These are phyloP conservation scores for Mycena floridula DNA, from an alignment of 768 basidiomycete species.

Conservation along the genomic window DNA sequence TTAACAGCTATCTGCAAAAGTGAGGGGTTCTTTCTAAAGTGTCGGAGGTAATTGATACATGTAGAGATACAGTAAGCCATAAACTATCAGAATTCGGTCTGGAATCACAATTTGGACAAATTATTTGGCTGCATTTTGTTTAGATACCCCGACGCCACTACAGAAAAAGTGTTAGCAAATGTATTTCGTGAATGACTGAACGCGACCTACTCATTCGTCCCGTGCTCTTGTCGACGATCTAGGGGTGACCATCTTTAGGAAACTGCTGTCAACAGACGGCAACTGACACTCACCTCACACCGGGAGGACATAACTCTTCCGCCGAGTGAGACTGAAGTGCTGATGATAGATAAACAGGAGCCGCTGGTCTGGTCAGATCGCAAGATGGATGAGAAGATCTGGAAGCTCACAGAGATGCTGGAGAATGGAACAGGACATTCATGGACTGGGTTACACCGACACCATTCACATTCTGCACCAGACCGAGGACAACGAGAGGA, in stretches of 20 bases:
- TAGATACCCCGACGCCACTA: conserved; percentile 63
- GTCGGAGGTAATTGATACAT: no score
- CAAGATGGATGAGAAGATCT: not conserved
- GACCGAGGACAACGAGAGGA: conserved; percentile 60
- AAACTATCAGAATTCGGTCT: no score
- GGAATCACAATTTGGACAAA: no score
- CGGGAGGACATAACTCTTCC: conserved; percentile 63
- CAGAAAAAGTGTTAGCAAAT: no score
- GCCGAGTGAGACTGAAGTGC: conserved; percentile 63
- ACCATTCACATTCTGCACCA: conserved; percentile 55
- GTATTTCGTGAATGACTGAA: no score
- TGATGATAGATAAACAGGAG: conserved; percentile 50
- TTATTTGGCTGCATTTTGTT: conserved; percentile 71
- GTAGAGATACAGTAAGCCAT: no score
- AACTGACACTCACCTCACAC: conserved; percentile 49
- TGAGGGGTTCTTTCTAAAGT: no score
- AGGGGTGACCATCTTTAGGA: not conserved
- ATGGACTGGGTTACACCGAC: conserved; percentile 72
- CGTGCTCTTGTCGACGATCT: conserved; percentile 56
- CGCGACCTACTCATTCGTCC: conserved; percentile 50
- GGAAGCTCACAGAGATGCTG: conserved; percentile 49
- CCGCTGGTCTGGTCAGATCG: conserved; percentile 35
- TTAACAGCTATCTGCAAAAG: no score
- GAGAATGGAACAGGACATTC: conserved; percentile 65
- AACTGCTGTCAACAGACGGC: not conserved